Evolutionary conservation across 495 filamentous ascomycete genomes (phyloP).

Genomic region (Hypomontagnella submonticulosa): DNA sequence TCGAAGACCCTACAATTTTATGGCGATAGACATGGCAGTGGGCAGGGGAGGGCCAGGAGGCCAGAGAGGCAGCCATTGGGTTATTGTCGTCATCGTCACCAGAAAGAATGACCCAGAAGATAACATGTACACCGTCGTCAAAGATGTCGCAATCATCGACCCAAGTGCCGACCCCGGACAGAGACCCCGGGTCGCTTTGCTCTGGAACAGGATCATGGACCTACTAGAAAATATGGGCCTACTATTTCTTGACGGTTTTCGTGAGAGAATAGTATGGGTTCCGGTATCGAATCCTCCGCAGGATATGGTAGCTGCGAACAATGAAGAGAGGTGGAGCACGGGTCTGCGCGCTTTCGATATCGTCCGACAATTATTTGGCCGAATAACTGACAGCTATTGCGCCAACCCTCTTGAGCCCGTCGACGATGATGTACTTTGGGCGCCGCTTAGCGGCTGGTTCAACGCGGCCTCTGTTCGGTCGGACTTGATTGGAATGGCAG

Average conservation of each 20-base stretch:
- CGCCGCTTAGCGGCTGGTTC: slow-evolving; percentile 22
- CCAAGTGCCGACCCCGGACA: neutral
- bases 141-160: slow-evolving; percentile 16
- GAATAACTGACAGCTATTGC: slow-evolving; percentile 17
- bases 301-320: neutral
- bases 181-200: neutral
- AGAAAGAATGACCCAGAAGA: neutral
- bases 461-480: slow-evolving; percentile 32
- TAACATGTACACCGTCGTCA: neutral
- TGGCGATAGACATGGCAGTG: too few relatives aligned
- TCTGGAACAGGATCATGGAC: neutral
- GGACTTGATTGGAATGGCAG: slow-evolving; percentile 34
- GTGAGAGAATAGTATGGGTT: neutral
- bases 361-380: slow-evolving; percentile 17
- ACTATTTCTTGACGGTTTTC: too few relatives aligned
- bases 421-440: neutral
- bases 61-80: too few relatives aligned
- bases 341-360: slow-evolving; percentile 37
- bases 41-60: too few relatives aligned
- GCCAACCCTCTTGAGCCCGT: neutral
- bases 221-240: neutral
- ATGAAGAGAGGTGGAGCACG: neutral
- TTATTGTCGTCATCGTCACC: neutral
- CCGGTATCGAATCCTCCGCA: slow-evolving; percentile 2
- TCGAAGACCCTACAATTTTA: too few relatives aligned